Conservation (phyloP, 2,329 filamentous ascomycete genomes). For the Hirsutella thompsonii region DNA sequence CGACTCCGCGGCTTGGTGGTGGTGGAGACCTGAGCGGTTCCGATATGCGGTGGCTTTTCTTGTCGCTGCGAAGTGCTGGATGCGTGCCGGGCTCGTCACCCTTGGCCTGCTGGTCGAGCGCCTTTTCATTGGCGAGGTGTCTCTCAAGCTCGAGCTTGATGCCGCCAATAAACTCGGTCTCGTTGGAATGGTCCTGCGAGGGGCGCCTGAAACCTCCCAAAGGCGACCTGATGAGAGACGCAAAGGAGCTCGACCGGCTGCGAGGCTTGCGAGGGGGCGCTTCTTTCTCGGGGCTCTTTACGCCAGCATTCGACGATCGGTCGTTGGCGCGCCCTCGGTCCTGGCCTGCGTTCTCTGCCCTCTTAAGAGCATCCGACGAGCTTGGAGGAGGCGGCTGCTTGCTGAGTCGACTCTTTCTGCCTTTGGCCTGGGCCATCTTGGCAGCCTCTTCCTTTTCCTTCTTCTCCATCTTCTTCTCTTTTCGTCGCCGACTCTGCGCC, state of each 20-base stretch:
- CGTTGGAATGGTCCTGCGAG: slow-evolving; percentile 17
- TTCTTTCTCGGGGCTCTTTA: slow-evolving; percentile 8
- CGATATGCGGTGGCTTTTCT: slow-evolving; percentile 2
- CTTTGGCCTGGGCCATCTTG: slow-evolving; percentile 11
- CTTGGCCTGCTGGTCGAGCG: slow-evolving; percentile 13
- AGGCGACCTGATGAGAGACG: slow-evolving; percentile 20
- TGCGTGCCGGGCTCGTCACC: slow-evolving; percentile 16
- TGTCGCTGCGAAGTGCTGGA: slow-evolving; percentile 19
- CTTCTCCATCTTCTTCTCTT: slow-evolving; percentile 32
- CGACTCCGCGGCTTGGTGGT: background rate
- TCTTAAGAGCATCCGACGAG: slow-evolving; percentile 4
- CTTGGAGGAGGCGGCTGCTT: slow-evolving; percentile 3
- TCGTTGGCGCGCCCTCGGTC: slow-evolving; percentile 2
- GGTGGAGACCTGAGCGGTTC: background rate
- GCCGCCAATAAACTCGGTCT: slow-evolving; percentile 26
- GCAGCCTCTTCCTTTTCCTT: slow-evolving; percentile 12
- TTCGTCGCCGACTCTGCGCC: slow-evolving; percentile 38
- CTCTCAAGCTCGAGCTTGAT: slow-evolving; percentile 26
- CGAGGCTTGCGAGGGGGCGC: slow-evolving; percentile 10
- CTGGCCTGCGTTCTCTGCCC: background rate
- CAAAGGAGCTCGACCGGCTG: slow-evolving; percentile 22
- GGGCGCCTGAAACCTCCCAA: slow-evolving; percentile 19
- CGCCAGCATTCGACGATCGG: slow-evolving; percentile 9
- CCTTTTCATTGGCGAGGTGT: slow-evolving; percentile 17
- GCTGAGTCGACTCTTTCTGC: slow-evolving; percentile 6